A percentile compares a stretch with the other conserved stretches of the same genome.
phyloP scores from a whole-genome alignment of 371 early-diverging fungal species.

The Parasitella parasitica region DNA sequence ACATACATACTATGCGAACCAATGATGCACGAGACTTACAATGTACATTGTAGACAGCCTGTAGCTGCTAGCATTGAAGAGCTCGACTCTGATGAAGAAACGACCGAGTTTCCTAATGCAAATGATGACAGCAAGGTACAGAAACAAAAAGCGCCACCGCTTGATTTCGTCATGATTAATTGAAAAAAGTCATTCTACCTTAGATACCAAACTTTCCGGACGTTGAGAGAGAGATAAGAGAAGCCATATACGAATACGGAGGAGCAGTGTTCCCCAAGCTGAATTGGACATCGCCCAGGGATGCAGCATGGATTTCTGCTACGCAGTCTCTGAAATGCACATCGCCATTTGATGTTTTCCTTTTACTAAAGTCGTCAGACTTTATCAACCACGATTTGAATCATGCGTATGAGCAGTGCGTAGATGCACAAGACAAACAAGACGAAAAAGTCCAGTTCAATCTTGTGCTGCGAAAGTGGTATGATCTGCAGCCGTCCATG shows the following conservation, averaged over 20 bases:
- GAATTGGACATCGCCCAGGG: slow-evolving; percentile 93
- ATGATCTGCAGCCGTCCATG: slow-evolving; percentile 81
- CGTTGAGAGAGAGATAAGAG: slow-evolving; percentile 59
- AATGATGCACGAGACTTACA: not conserved
- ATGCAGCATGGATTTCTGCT: slow-evolving; percentile 89
- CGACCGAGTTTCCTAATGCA: slow-evolving; percentile 35
- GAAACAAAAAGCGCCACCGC: too few species aligned
- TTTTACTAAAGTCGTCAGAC: slow-evolving; percentile 89
- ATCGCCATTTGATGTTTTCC: slow-evolving; percentile 74
- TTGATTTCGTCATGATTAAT: too few species aligned
- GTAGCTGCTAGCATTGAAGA: slow-evolving; percentile 46
- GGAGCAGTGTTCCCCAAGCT: slow-evolving; percentile 91
- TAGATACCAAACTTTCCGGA: slow-evolving; percentile 60
- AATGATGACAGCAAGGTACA: slow-evolving; percentile 21
- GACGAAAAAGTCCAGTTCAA: slow-evolving; percentile 21
- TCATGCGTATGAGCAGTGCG: slow-evolving; percentile 71
- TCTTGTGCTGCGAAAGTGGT: slow-evolving; percentile 86
- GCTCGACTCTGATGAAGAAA: slow-evolving; percentile 46
- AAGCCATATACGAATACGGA: slow-evolving; percentile 70
- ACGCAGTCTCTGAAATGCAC: slow-evolving; percentile 79
- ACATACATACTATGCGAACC: not conserved
- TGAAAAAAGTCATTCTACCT: too few species aligned
- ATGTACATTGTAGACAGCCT: slow-evolving; percentile 29
- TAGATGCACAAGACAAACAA: slow-evolving; percentile 20
- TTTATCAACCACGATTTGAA: slow-evolving; percentile 84